Percentiles rank a stretch among this genome's conserved stretches.
Evolutionary conservation across 2,329 filamentous ascomycete species (phyloP).

Genomic region (Diaporthe ampelina): DNA sequence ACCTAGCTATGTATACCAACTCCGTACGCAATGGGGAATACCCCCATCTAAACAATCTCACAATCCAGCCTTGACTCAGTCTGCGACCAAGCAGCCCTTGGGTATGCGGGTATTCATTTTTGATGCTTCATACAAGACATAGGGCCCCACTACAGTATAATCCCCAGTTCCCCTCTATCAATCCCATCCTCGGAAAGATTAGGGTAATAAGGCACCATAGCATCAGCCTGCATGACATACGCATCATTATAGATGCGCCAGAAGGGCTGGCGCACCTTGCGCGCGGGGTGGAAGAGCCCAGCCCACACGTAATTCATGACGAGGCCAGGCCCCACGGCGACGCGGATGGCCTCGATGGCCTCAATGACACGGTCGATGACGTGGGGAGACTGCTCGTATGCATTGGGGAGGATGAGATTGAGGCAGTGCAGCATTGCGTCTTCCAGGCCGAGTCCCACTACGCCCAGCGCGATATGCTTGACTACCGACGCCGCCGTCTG

Average conservation of each 20-base stretch:
- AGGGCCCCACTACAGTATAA: conserved; percentile 74
- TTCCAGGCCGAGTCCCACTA: conserved; percentile 97
- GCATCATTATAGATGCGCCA: conserved; percentile 98
- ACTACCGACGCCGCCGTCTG: conserved; percentile 97
- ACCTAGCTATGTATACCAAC: not conserved
- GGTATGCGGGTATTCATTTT: not conserved
- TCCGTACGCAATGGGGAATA: not conserved
- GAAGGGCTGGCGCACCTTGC: conserved; percentile 94
- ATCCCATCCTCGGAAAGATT: conserved; percentile 85
- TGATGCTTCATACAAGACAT: not conserved
- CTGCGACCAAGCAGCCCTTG: not conserved
- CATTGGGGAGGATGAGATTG: conserved; percentile 94
- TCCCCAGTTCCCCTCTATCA: conserved; percentile 84
- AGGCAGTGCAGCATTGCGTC: conserved; percentile 98
- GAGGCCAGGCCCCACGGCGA: conserved; percentile 91
- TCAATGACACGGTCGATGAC: conserved; percentile 98
- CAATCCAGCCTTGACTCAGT: not conserved
- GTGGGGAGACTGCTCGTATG: conserved; percentile 98
- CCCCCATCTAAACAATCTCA: not conserved
- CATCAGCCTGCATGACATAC: conserved; percentile 92
- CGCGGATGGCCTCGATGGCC: conserved; percentile 94
- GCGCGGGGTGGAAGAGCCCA: conserved; percentile 94
- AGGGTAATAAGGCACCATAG: conserved; percentile 97
- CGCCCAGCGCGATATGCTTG: conserved; percentile 96
- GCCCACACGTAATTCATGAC: conserved; percentile 99